Evolutionary conservation across 2,329 filamentous ascomycete genomes (phyloP), one percentile per base, ranked within the genome.

Genomic region (Penicillium italicum): DNA sequence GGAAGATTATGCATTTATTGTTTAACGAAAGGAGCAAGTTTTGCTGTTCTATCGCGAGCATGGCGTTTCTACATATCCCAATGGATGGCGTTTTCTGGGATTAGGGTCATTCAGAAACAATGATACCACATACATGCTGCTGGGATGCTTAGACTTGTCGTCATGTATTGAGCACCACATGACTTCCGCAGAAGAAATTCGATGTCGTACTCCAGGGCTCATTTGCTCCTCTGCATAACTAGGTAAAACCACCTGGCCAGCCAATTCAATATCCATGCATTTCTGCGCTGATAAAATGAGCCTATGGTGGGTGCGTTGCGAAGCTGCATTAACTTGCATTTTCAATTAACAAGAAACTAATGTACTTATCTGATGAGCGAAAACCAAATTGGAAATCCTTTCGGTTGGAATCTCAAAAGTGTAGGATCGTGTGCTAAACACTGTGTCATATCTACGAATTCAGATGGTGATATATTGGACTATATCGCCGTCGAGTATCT

Each of bases 61-160:
- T 62, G 66, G 67, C 65, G 67, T 69, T 61, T 61, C 49, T 55
- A 34, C 16, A 49, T 43, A 56, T 55, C 38, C 54, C 51, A 62
- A 63, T 60, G 58, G 46, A 64, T 54, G 60, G 60, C 56, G 54
- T 63, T 64, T 53, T 45, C 43, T 54, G 51, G 48, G 22, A 22
- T 42, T 54, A 54, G 37, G 43, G 30, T 48, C 51, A 54, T 42
- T 43, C 24, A 36, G 38, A 49, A 16, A 20, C 50, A 50, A 54
- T 50, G 45, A 43, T 49, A 50, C 38, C 9, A 26, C 30, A 34
- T 22, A 40, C 37, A 42, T 49, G 51, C 37, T 53, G 44, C 37
- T 6, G 10, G 26, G 50, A 30, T 30, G 14, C 42, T 33, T 31
- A 33, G 30, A 9, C 37, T 26, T 31, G 20, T 12, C 20, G 20